These are phyloP conservation scores for Cornus florida DNA, from an alignment of 148 eudicot genomes.

Conservation along the genomic window DNA sequence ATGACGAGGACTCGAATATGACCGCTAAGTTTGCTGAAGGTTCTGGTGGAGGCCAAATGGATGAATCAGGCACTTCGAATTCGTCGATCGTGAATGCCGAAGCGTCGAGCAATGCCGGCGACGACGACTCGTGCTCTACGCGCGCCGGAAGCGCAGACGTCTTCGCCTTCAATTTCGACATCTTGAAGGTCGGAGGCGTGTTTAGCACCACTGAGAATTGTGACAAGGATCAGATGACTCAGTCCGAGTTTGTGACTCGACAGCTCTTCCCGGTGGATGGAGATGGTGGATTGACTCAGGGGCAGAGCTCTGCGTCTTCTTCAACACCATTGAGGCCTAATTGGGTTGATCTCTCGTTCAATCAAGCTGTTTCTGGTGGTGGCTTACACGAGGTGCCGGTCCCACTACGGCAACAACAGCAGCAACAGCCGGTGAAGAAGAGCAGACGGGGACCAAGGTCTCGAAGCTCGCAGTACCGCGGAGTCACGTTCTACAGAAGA, in stretches of 20 bases:
- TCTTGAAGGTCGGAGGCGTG: constrained; percentile 29
- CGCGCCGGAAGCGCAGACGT: constrained; percentile 19
- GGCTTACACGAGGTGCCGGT: constrained; percentile 19
- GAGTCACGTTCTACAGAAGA: constrained; percentile 67
- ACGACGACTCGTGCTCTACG: constrained; percentile 39
- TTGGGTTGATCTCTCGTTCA: constrained; percentile 28
- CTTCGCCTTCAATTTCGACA: constrained; percentile 34
- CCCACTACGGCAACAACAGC: constrained; percentile 25
- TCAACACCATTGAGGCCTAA: background rate
- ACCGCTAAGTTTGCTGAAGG: background rate
- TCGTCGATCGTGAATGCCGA: constrained; percentile 45
- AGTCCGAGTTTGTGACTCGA: constrained; percentile 37
- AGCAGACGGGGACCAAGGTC: constrained; percentile 75
- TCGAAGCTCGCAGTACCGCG: constrained; percentile 68
- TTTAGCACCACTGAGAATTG: constrained; percentile 2
- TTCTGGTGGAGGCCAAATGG: constrained; percentile 16
- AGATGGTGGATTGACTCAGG: constrained; percentile 5
- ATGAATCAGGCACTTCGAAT: constrained; percentile 36
- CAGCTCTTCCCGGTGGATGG: constrained; percentile 49
- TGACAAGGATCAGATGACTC: background rate
- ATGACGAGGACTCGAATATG: background rate
- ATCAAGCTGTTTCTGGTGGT: constrained; percentile 13
- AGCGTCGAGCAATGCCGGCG: constrained; percentile 36
- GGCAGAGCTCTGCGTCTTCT: constrained; percentile 2
- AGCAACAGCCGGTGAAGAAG: constrained; percentile 41